These are phyloP conservation scores for Sungouiozyma ichnusensis DNA, from an alignment of 805 yeast species.

Conservation along the genomic window DNA sequence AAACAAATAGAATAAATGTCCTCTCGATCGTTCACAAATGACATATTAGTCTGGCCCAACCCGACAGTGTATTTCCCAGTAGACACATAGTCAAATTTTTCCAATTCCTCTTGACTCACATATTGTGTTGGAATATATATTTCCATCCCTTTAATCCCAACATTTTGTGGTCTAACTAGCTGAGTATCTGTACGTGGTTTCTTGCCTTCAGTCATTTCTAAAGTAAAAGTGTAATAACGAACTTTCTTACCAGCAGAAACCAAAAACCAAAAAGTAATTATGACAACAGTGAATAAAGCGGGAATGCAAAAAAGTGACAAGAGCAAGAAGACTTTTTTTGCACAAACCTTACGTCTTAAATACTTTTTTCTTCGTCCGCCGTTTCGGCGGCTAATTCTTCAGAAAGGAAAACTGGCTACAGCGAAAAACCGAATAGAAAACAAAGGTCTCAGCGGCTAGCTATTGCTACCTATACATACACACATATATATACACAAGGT, in stretches of 20 bases:
- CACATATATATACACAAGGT: too few species aligned
- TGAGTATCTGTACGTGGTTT: slow-evolving; percentile 22
- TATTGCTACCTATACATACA: too few species aligned
- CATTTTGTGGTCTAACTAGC: slow-evolving; percentile 52
- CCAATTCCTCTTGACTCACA: slow-evolving; percentile 83
- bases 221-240: not conserved
- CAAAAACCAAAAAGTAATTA: not conserved
- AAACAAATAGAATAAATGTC: slow-evolving; percentile 90
- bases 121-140: slow-evolving; percentile 75
- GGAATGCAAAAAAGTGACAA: too few species aligned
- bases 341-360: too few species aligned
- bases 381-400: too few species aligned
- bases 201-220: slow-evolving; percentile 10
- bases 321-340: too few species aligned
- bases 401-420: too few species aligned
- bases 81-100: slow-evolving; percentile 72
- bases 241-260: not conserved
- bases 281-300: not conserved
- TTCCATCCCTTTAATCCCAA: slow-evolving; percentile 95
- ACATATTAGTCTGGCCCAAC: slow-evolving; percentile 95
- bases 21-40: slow-evolving; percentile 93
- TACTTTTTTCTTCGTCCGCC: too few species aligned
- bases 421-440: too few species aligned
- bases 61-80: slow-evolving; percentile 96
- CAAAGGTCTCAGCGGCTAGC: too few species aligned